Base-by-base conservation (phyloP, 2,329 filamentous ascomycete genomes). In the Aspergillus phoenicis region DNA sequence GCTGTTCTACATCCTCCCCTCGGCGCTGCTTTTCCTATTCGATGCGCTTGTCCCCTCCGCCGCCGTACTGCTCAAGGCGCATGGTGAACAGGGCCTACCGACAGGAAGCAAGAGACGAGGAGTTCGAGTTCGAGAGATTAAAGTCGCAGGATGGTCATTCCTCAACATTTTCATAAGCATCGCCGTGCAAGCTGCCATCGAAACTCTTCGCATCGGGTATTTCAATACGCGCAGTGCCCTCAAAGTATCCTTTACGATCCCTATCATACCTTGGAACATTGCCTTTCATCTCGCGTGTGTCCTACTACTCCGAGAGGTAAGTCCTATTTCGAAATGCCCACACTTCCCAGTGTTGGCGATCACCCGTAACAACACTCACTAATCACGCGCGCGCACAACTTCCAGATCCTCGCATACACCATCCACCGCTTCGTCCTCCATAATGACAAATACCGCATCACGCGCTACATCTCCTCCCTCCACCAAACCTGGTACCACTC, bases 391-490 rank as follows among this genome's bases (percentile, higher is more conserved):
- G 22, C 11, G 33, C 33, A 26, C 30, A 4, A 41, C 38, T 26
- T 10, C 11, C 58, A 77, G 74, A 60, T 72, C 33, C 51, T 75
- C 4, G 62, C 66, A 60, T 97, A 96, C 74, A 84, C 87, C 68
- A 82, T 91, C 66, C 92, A 96, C 77, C 87, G 90, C 55, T 84
- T 85, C 70, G 61, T 89, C 26, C 83, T 97, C 8, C 92, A 96
- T 76, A 82, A 54, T 80, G 86, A 71, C 62, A 70, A 52, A 11
- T 17, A 51, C 17, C 26, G 24, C 47, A 17, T 51, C 47, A 30
- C 26, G 26, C 47, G 47, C 54, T 80, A 70, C 78, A 79, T 69
- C 87, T 91, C 76, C 75, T 80, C 64, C 36, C 64, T 77, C 70
- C 86, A 88, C 67, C 63, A 75, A 20, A 67, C 70, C 36, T 88